These are phyloP conservation scores for Cinnamomum micranthum DNA, from an alignment of 164 flowering plant genomes.

Conservation along the genomic window DNA sequence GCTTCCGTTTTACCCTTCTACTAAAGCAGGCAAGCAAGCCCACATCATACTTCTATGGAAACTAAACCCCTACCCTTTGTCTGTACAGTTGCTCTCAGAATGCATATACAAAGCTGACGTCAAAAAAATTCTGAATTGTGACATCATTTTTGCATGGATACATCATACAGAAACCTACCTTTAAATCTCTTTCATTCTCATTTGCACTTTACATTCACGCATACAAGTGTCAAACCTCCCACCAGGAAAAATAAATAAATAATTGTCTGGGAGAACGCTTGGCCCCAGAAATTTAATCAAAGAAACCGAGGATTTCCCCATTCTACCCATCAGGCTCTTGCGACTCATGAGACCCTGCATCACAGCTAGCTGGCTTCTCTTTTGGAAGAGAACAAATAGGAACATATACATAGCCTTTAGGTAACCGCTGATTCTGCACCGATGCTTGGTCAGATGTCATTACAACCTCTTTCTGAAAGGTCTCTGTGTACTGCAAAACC, in stretches of 20 bases:
- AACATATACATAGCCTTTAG: constrained; percentile 83
- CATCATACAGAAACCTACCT: constrained; percentile 13
- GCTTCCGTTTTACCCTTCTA: constrained; percentile 19
- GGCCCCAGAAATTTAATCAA: constrained; percentile 8
- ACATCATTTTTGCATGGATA: constrained; percentile 11
- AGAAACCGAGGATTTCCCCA: constrained; percentile 2
- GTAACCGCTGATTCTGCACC: constrained; percentile 68
- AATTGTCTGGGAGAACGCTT: constrained; percentile 6
- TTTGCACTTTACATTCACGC: constrained; percentile 9
- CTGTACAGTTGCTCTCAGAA: constrained; percentile 52
- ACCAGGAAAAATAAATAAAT: constrained; percentile 12
- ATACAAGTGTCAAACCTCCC: constrained; percentile 9
- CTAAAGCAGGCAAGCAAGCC: constrained; percentile 2
- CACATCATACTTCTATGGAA: constrained; percentile 19
- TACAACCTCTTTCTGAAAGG: constrained; percentile 76
- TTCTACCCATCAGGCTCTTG: constrained; percentile 42
- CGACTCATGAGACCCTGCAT: constrained; percentile 30
- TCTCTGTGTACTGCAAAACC: constrained; percentile 50
- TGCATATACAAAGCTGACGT: constrained; percentile 47
- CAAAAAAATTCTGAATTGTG: constrained; percentile 35
- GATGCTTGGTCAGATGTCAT: constrained; percentile 92
- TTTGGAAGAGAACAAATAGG: constrained; percentile 62
- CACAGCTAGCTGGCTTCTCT: constrained; percentile 45
- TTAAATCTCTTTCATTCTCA: constrained; percentile 2
- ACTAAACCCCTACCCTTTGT: constrained; percentile 40